Percentiles rank a stretch among this genome's conserved stretches.
These are phyloP conservation scores for Raphanus sativus DNA, from an alignment of 345 rosid species.

Conservation along the genomic window DNA sequence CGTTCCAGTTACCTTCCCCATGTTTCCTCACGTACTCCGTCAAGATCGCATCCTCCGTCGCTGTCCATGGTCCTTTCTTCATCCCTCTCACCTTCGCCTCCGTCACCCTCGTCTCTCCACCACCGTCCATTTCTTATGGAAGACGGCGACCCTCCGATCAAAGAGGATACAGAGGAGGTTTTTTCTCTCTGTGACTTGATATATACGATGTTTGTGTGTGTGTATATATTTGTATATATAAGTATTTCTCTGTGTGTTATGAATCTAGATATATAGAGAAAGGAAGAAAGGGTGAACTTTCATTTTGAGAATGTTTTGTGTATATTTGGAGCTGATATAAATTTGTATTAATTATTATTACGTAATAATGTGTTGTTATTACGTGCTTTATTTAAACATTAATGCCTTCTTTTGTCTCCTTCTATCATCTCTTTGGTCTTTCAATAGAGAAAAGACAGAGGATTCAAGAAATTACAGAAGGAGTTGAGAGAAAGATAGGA, in stretches of 20 bases:
- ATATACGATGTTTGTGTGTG: slow-evolving; percentile 32
- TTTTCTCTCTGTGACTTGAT: slow-evolving; percentile 26
- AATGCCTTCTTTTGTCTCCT: slow-evolving; percentile 28
- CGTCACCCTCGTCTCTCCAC: slow-evolving; percentile 11
- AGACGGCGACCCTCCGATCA: slow-evolving; percentile 36
- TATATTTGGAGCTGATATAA: slow-evolving; percentile 30
- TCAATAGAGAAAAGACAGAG: slow-evolving; percentile 24
- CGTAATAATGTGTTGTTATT: slow-evolving; percentile 41
- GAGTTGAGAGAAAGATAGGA: slow-evolving; percentile 10
- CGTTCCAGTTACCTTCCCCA: slow-evolving; percentile 88
- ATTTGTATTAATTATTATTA: slow-evolving; percentile 22
- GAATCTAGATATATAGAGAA: slow-evolving; percentile 35
- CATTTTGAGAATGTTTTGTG: slow-evolving; percentile 17
- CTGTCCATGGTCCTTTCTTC: slow-evolving; percentile 91
- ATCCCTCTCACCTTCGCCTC: slow-evolving; percentile 39
- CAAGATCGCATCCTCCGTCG: slow-evolving; percentile 69
- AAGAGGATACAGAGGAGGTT: slow-evolving; percentile 14
- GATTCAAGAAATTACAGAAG: slow-evolving; percentile 13
- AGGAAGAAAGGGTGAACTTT: slow-evolving; percentile 19
- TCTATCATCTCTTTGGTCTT: slow-evolving; percentile 24
- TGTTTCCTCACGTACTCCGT: slow-evolving; percentile 67
- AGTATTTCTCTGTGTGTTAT: slow-evolving; percentile 21
- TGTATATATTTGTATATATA: slow-evolving; percentile 29
- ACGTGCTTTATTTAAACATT: slow-evolving; percentile 40
- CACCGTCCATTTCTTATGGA: slow-evolving; percentile 33